A percentile compares a stretch with the other conserved stretches of the same genome.
Evolutionary conservation across 345 rosid species (phyloP).

Genomic region (Microthlaspi erraticum): DNA sequence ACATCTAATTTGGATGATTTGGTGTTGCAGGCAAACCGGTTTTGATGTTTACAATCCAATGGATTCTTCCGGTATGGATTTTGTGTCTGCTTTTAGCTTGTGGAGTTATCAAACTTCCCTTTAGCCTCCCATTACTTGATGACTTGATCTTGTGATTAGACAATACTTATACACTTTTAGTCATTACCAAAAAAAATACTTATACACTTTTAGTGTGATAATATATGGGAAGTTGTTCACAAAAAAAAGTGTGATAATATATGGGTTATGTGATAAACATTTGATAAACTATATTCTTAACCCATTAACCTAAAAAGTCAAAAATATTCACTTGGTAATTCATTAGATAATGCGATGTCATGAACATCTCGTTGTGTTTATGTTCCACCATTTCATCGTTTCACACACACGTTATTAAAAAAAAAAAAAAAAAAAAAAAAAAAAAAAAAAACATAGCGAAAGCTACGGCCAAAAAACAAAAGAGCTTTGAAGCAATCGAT

Average conservation of each 20-base stretch:
- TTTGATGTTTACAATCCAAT: constrained; percentile 51
- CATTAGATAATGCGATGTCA: background rate
- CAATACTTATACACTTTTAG: background rate
- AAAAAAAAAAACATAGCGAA: background rate
- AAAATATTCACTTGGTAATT: background rate
- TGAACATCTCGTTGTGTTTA: background rate
- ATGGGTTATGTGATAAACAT: background rate
- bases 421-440: too few relatives aligned
- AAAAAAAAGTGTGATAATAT: too few relatives aligned
- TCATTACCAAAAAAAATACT: too few relatives aligned
- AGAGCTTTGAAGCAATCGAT: background rate
- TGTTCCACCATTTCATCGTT: background rate
- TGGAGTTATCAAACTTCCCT: constrained; percentile 69
- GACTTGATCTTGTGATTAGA: constrained; percentile 60
- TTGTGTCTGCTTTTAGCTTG: constrained; percentile 61
- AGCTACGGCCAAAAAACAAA: too few relatives aligned
- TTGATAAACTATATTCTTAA: background rate
- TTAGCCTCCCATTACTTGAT: constrained; percentile 59
- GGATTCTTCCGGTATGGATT: constrained; percentile 73
- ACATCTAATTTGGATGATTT: background rate
- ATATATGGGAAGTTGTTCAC: too few relatives aligned
- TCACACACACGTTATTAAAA: too few relatives aligned
- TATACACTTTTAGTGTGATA: background rate
- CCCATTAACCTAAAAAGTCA: background rate
- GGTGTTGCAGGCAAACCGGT: constrained; percentile 60